phyloP scores from a whole-genome alignment of 179 eudicot species.

The Silene vulgaris region DNA sequence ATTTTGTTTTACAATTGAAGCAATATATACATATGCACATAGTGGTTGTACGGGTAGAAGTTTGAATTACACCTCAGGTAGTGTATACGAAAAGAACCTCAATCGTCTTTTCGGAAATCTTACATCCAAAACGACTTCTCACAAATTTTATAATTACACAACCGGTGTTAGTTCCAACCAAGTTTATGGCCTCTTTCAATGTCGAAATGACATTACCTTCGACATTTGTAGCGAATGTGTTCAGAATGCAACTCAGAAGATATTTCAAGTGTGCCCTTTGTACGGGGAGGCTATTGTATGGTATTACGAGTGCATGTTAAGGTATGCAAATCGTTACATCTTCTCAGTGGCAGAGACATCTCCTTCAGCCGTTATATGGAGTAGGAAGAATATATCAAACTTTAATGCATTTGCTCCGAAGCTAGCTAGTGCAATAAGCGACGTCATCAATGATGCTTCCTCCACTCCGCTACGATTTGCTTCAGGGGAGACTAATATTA shows the following conservation, averaged over 20 bases:
- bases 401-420: background rate
- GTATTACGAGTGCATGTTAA: conserved; percentile 27
- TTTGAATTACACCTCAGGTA: conserved; percentile 11
- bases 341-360: conserved; percentile 14
- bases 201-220: conserved; percentile 18
- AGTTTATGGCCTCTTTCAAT: conserved; percentile 27
- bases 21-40: background rate
- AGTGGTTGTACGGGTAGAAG: background rate
- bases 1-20: background rate
- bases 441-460: conserved; percentile 17
- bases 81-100: conserved; percentile 21
- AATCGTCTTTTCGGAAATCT: conserved; percentile 4
- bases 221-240: conserved; percentile 20
- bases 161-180: conserved; percentile 2
- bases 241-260: conserved; percentile 2
- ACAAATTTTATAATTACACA: conserved; percentile 22
- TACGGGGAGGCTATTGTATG: conserved; percentile 15
- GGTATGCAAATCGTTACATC: conserved; percentile 27
- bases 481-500: conserved; percentile 12
- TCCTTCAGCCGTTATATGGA: no score
- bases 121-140: conserved; percentile 1
- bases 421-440: background rate
- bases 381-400: conserved; percentile 2
- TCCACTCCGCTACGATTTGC: background rate
- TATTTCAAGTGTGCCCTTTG: conserved; percentile 2